These are phyloP conservation scores for Backusella australiensis DNA, from an alignment of 192 early-diverging fungal genomes.

Conservation along the genomic window DNA sequence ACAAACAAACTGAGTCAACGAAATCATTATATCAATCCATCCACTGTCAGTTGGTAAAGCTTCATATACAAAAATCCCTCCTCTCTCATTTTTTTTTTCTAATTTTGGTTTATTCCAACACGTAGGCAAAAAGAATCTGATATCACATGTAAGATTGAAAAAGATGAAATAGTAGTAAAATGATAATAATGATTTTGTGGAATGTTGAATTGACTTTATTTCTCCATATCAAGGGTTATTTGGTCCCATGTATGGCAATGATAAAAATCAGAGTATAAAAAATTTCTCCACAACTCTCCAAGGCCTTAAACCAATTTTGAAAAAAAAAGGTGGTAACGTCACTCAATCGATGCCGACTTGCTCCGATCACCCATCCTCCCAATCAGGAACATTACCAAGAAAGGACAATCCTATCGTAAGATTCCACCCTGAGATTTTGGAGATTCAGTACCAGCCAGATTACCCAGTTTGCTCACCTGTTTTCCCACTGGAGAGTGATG, in stretches of 20 bases:
- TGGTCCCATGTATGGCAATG: conserved; percentile 16
- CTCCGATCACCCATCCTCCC: conserved; percentile 5
- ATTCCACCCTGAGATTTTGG: conserved; percentile 24
- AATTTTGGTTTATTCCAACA: not conserved
- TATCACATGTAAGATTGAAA: conserved; percentile 32
- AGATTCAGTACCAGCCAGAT: conserved; percentile 27
- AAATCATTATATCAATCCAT: conserved; percentile 23
- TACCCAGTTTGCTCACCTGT: conserved; percentile 12
- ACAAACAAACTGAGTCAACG: conserved; percentile 9
- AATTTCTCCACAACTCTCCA: not conserved
- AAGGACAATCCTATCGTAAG: conserved; percentile 5
- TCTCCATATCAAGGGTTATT: conserved; percentile 19
- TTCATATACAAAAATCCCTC: not conserved
- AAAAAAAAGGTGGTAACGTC: conserved; percentile 14
- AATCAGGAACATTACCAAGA: not conserved
- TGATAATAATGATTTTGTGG: not conserved
- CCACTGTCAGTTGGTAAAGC: conserved; percentile 36
- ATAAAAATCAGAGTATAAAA: not conserved
- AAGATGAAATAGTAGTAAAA: conserved; percentile 3
- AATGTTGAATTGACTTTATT: not conserved
- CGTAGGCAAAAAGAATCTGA: conserved; percentile 42
- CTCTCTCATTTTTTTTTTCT: not conserved
- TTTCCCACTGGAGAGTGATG: conserved; percentile 5
- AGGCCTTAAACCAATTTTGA: conserved; percentile 14
- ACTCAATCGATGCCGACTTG: conserved; percentile 10